Evolutionary conservation across 2,329 filamentous ascomycete species (phyloP), one percentile per base, ranked within the genome.

Genomic region (Alternaria incomplexa): DNA sequence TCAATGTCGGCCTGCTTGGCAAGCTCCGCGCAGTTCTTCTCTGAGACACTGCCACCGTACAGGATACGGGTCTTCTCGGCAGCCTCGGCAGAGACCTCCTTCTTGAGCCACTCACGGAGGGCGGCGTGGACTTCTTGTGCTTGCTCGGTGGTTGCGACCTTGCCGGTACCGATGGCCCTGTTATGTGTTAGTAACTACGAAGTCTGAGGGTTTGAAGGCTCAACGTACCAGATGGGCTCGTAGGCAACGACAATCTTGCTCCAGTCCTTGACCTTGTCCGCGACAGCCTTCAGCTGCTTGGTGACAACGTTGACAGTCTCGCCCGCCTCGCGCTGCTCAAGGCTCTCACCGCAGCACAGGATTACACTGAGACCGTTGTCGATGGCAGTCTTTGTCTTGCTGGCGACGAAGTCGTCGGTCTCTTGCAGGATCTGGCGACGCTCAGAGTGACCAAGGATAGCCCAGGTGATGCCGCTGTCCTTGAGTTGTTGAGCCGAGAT

Each of bases 11-110:
- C 81, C 88, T 98, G 89, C 87, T 93, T 95, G 81, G 91, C 89
- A 76, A 99, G 88, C 69, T 98, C 95, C 79, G 86, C 88, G 87
- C 93, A 96, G 89, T 99, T 99, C 91, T 97, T 97, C 88, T 97
- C 96, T 80, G 87, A 96, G 77, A 99, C 96, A 76, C 91, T 96
- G 79, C 96, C 96, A 72, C 96, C 96, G 83, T 99, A 99, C 80
- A 99, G 90, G 81, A 99, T 93, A 76, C 96, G 89, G 66, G 94
- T 97, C 84, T 91, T 89, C 69, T 97, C 93, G 50, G 93, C 89
- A 61, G 91, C 92, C 80, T 91, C 86, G 78, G 88, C 84, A 69
- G 96, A 92, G 74, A 94, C 87, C 77, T 89, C 87, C 78, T 90
- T 88, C 66, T 78, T 81, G 79, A 99, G 87, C 93, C 94, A 98